These are phyloP conservation scores for Dothistroma septosporum DNA, from an alignment of 2,329 filamentous ascomycete species.

Conservation along the genomic window DNA sequence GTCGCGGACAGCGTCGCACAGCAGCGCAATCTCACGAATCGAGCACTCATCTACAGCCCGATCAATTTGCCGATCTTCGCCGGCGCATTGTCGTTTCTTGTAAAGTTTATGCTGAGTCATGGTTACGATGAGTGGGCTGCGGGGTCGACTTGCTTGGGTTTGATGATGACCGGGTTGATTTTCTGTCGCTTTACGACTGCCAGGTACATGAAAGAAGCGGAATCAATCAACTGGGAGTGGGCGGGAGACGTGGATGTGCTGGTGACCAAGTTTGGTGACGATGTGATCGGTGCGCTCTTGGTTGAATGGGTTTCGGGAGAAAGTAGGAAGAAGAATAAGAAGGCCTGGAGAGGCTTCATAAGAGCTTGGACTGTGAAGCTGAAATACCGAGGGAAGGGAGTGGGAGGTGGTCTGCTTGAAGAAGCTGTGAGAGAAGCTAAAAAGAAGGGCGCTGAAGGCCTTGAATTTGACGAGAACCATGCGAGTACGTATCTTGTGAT, in stretches of 20 bases:
- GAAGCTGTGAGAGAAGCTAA: constrained; percentile 66
- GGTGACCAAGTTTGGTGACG: constrained; percentile 62
- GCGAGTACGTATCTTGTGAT: constrained; percentile 56
- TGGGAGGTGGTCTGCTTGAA: constrained; percentile 68
- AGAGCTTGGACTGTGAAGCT: constrained; percentile 76
- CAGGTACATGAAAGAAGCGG: constrained; percentile 61
- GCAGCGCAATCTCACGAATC: constrained; percentile 66
- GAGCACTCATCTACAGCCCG: constrained; percentile 60
- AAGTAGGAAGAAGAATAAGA: constrained; percentile 41
- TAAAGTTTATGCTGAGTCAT: constrained; percentile 39
- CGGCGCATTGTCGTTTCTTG: constrained; percentile 38
- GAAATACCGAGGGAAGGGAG: constrained; percentile 64
- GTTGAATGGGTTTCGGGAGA: constrained; percentile 58
- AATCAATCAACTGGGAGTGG: constrained; percentile 60
- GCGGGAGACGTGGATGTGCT: constrained; percentile 50
- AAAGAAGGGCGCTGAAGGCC: constrained; percentile 63
- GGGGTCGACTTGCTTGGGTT: constrained; percentile 56
- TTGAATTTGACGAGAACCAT: constrained; percentile 73
- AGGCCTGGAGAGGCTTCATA: constrained; percentile 65
- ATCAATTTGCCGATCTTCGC: constrained; percentile 42
- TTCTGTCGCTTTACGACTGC: constrained; percentile 57
- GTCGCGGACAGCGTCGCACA: constrained; percentile 79
- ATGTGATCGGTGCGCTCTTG: constrained; percentile 68
- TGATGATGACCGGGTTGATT: constrained; percentile 61
- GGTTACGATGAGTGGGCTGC: constrained; percentile 52